Conservation (phyloP, 2,329 filamentous ascomycete species). For the Fusarium burgessii region DNA sequence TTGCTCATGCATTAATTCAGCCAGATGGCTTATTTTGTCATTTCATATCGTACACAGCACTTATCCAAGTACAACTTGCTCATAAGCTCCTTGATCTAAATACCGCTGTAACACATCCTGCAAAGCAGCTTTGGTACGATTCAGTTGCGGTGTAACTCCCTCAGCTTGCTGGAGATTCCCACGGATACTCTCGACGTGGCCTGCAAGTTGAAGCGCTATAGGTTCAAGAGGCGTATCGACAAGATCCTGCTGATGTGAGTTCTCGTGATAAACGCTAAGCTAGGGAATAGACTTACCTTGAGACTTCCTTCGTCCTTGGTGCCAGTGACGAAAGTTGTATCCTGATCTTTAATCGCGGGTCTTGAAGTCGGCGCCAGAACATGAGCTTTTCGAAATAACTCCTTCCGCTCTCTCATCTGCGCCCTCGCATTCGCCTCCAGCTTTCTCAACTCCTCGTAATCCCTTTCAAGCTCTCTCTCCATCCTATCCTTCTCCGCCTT, state of each 20-base stretch:
- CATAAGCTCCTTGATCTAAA: constrained; percentile 59
- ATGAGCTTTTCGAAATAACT: constrained; percentile 63
- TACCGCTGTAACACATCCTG: constrained; percentile 61
- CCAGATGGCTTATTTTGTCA: constrained; percentile 17
- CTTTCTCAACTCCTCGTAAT: constrained; percentile 63
- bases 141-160: constrained; percentile 63
- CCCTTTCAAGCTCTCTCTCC: constrained; percentile 66
- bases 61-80: constrained; percentile 60
- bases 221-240: constrained; percentile 58
- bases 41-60: background rate
- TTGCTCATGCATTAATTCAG: constrained; percentile 10
- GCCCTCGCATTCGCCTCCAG: constrained; percentile 69
- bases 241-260: constrained; percentile 49
- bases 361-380: constrained; percentile 57
- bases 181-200: constrained; percentile 68
- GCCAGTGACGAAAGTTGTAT: constrained; percentile 24
- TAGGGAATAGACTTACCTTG: constrained; percentile 32
- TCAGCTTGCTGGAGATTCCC: constrained; percentile 66
- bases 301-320: constrained; percentile 29
- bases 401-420: constrained; percentile 64
- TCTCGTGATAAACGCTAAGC: background rate
- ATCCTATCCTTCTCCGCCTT: constrained; percentile 68
- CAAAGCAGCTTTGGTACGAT: constrained; percentile 61
- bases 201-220: constrained; percentile 62
- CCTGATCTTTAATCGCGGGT: constrained; percentile 14